Percentiles rank a stretch among this genome's conserved stretches.
Conservation (phyloP, 176 grass and related monocot species). For the Ensete ventricosum region DNA sequence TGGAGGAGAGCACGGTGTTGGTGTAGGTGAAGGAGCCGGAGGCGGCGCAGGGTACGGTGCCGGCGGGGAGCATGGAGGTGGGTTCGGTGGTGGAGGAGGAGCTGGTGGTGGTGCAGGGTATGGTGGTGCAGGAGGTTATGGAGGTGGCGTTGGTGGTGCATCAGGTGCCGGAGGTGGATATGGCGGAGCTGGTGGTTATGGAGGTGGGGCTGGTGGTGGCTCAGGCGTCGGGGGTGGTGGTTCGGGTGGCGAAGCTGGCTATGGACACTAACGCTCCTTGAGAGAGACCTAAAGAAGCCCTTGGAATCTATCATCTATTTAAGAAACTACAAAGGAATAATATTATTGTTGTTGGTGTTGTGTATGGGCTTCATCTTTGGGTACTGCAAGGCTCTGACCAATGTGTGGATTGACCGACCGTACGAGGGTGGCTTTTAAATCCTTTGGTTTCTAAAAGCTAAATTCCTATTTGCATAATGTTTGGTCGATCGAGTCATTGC, state of each 20-base stretch:
- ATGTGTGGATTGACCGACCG: too few species aligned
- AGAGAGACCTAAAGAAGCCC: background rate
- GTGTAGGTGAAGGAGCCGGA: background rate
- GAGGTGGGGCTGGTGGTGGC: background rate
- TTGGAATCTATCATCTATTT: background rate
- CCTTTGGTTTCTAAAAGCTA: too few species aligned
- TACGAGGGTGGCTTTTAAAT: too few species aligned
- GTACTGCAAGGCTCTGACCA: too few species aligned
- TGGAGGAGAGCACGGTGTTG: background rate
- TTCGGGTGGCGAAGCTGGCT: background rate
- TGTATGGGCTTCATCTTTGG: too few species aligned
- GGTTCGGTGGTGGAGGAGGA: background rate
- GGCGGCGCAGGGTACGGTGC: background rate
- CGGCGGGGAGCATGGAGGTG: background rate
- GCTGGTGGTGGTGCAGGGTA: background rate
- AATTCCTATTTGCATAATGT: too few species aligned
- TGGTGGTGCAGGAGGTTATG: background rate
- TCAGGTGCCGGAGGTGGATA: slow-evolving; percentile 3
- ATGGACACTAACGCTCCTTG: background rate
- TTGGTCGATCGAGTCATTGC: too few species aligned
- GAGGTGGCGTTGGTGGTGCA: background rate
- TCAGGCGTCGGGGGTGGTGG: background rate
- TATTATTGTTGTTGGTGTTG: too few species aligned
- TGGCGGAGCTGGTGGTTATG: background rate
- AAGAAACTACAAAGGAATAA: background rate